Base-by-base conservation (phyloP, 768 basidiomycete genomes). In the Suillus brevipes region DNA sequence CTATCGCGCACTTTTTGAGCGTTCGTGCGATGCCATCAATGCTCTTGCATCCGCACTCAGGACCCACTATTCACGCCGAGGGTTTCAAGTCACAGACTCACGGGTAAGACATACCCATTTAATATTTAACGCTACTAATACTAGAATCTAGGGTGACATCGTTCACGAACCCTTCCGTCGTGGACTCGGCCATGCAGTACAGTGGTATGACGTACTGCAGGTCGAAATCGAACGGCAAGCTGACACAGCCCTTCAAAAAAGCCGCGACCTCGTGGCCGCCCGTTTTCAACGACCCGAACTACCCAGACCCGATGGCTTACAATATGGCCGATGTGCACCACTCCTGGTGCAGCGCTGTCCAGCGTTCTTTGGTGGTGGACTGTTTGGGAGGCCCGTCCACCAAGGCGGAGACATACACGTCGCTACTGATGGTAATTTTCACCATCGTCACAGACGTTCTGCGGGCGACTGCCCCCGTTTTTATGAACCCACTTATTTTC, bases 1-100 rank as follows among this genome's bases (percentile, higher is more conserved):
- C 61, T 80, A 78, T 63, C 63, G 60, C 0, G 72, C 74, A 1
- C 63, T 80, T 1, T 81, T 81, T 56, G 74, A 80, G 63, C 66
- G 70, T 0, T 78, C 79, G 0, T 80, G 78, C 25, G 74, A 81
- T 57, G 25, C 62, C 60, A 66, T 69, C 65, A 56, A 77, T 58
- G 20, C n/a, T 7, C 20, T 58, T 8, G 50, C 65, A 2, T 31
- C 28, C n/a, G 50, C 16, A 0, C 28, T 60, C 40, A n/a, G 36
- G 16, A 23, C 38, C 60, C 52, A 66, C 38, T 64, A 67, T 40
- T 38, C 25, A 8, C 13, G 37, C 9, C 16, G 34, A 7, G 79
- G 76, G 68, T 61, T 40, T 43, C 57, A 31, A 6, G 66, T 65
- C 38, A 53, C 34, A 1, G 23, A 42, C 40, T 7, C 25, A 3